Base-by-base conservation (phyloP, 768 basidiomycete genomes). In the Pisolithus orientalis region DNA sequence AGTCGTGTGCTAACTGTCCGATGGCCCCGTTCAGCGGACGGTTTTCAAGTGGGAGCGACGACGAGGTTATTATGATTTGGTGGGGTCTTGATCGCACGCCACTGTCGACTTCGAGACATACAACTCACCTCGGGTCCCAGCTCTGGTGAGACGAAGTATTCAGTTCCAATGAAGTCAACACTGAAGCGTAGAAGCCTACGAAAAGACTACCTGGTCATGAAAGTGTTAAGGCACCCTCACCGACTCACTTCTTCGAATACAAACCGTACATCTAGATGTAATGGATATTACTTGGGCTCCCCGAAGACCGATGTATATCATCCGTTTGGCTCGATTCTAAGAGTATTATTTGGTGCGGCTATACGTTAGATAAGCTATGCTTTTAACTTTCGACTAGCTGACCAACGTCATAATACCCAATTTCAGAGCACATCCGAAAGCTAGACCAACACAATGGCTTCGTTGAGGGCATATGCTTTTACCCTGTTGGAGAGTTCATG, bases 391-490 rank as follows among this genome's bases (percentile, higher is more conserved):
- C 16, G 11, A 13, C 11, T 28, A 6, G 17, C 13, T 24, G 37
- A 21, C 21, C 21, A 21, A 32, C 8, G 28, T 50, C 53, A 28
- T 53, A 17, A n/a, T 9, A 8, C n/a, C 38, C 13, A 0, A 40
- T 5, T 8, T 0, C 63, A 95, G 94, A 94, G 59, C 85, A 88
- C 14, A 66, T 97, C 51, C 76, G 80, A 37, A 90, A 85, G 66
- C 79, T 99, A 5, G 89, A 90, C 53, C 82, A 82, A 52, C 96
- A 98, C 63, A 85, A 91, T 62, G 95, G 94, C 2, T 97, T 97
- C 67, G 94, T 99, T 61, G 98, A 99, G 70, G 96, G 96, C 53
- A 91, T 99, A 47, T 94, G 92, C 64, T 99, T 95, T 85, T 96
- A 99, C 71, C 96, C 96, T 5, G 95, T 94, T 4, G 96, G 96